Percentiles rank a stretch among this genome's conserved stretches.
phyloP scores from a whole-genome alignment of 805 yeast species.

The Maudiozyma serrabonitensis region DNA sequence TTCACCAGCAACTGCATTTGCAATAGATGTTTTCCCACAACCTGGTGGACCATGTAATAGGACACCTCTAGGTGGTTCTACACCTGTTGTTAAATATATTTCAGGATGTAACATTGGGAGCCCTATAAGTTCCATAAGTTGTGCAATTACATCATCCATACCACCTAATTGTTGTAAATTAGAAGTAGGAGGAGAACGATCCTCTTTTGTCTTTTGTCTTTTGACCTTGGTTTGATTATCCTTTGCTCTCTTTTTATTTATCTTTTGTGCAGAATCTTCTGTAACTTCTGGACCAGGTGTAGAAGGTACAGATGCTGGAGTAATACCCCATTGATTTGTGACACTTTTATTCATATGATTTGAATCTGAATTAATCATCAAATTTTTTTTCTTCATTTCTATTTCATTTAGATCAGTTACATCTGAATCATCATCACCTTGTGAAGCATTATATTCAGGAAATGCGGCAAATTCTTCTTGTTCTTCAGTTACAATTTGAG shows the following conservation, averaged over 20 bases:
- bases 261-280: neutral
- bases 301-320: neutral
- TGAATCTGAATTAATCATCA: conserved; percentile 56
- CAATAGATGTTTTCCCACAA: conserved; percentile 95
- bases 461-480: conserved; percentile 38
- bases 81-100: conserved; percentile 76
- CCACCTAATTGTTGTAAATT: conserved; percentile 80
- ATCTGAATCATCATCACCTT: conserved; percentile 23
- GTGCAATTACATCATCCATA: conserved; percentile 72
- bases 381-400: conserved; percentile 30
- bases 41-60: conserved; percentile 98
- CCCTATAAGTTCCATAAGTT: conserved; percentile 82
- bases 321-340: conserved; percentile 55
- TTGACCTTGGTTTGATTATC: conserved; percentile 31
- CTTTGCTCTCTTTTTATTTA: conserved; percentile 37
- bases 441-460: conserved; percentile 14
- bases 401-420: conserved; percentile 1
- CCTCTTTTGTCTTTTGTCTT: conserved; percentile 37
- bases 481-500: conserved; percentile 50
- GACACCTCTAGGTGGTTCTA: conserved; percentile 91
- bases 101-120: conserved; percentile 92
- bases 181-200: conserved; percentile 60
- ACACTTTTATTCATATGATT: conserved; percentile 72
- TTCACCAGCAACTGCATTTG: conserved; percentile 93
- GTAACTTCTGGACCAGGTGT: conserved; percentile 5